Evolutionary conservation across 371 early-diverging fungal genomes (phyloP).

Genomic region (Smittium culicis): DNA sequence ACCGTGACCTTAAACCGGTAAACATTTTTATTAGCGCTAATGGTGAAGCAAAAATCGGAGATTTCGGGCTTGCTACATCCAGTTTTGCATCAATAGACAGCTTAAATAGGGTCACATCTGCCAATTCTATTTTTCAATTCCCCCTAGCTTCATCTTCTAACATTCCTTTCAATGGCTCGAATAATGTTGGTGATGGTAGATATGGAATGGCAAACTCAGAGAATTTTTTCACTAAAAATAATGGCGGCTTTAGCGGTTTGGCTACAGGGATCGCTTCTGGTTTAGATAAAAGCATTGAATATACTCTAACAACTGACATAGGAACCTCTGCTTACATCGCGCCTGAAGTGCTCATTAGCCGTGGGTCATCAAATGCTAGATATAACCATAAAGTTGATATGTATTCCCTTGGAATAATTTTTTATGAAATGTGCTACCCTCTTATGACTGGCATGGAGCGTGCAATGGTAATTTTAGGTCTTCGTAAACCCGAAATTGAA

Average conservation of each 20-base stretch:
- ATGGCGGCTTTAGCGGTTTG: not conserved
- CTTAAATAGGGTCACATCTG: slow-evolving; percentile 12
- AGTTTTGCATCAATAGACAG: slow-evolving; percentile 42
- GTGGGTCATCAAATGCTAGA: slow-evolving; percentile 20
- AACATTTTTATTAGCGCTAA: slow-evolving; percentile 82
- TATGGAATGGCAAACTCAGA: slow-evolving; percentile 5
- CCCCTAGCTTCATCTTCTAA: too few species aligned
- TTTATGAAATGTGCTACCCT: slow-evolving; percentile 62
- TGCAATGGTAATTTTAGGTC: too few species aligned
- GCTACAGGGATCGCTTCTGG: slow-evolving; percentile 6
- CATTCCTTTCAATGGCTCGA: too few species aligned
- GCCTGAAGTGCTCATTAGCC: slow-evolving; percentile 53
- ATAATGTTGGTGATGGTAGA: too few species aligned
- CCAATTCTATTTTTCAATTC: too few species aligned
- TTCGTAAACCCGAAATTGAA: too few species aligned
- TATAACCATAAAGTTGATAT: slow-evolving; percentile 70
- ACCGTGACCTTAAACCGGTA: slow-evolving; percentile 91
- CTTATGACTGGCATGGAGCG: too few species aligned
- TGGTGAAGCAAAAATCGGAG: slow-evolving; percentile 77
- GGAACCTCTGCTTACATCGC: slow-evolving; percentile 93
- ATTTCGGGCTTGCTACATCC: slow-evolving; percentile 79
- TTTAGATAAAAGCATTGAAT: slow-evolving; percentile 35
- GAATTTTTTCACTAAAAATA: not conserved
- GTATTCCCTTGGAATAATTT: slow-evolving; percentile 56
- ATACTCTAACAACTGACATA: slow-evolving; percentile 58